Conservation (phyloP, 805 yeast genomes). For the Barnettozyma siamensis region DNA sequence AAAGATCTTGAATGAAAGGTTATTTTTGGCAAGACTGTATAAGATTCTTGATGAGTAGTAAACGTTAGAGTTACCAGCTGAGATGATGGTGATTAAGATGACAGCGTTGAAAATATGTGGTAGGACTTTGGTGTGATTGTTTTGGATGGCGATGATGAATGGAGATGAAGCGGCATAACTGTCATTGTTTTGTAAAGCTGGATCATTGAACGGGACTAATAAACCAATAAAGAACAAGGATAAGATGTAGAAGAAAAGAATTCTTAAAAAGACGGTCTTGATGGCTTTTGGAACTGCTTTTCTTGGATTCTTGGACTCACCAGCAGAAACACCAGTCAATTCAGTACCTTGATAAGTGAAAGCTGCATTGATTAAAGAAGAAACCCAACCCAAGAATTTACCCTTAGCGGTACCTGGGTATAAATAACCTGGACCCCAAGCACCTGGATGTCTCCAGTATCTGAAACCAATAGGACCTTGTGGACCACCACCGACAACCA, state of each 20-base stretch:
- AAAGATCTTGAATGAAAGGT: constrained; percentile 54
- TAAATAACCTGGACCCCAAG: constrained; percentile 63
- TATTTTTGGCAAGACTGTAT: constrained; percentile 54
- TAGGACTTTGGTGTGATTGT: constrained; percentile 59
- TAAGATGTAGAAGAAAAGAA: constrained; percentile 57
- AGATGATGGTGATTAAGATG: constrained; percentile 56
- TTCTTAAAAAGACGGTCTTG: constrained; percentile 62
- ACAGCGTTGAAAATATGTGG: constrained; percentile 72
- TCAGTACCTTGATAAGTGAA: constrained; percentile 81
- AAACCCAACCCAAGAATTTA: constrained; percentile 64
- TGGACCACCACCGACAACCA: constrained; percentile 69
- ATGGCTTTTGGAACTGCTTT: constrained; percentile 53
- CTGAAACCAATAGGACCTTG: constrained; percentile 73
- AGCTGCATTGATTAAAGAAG: constrained; percentile 65
- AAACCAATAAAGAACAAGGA: constrained; percentile 66
- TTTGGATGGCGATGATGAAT: constrained; percentile 63
- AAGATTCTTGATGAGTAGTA: constrained; percentile 69
- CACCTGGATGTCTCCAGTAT: constrained; percentile 77
- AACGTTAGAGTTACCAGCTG: constrained; percentile 74
- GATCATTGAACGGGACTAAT: constrained; percentile 60
- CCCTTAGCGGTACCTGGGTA: constrained; percentile 45
- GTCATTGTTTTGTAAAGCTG: constrained; percentile 33
- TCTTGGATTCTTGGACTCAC: constrained; percentile 63
- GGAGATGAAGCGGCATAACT: constrained; percentile 57
- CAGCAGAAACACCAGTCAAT: constrained; percentile 68